Evolutionary conservation across 352 stramenopile species (phyloP).

Genomic region (Globisporangium acanthophoron): DNA sequence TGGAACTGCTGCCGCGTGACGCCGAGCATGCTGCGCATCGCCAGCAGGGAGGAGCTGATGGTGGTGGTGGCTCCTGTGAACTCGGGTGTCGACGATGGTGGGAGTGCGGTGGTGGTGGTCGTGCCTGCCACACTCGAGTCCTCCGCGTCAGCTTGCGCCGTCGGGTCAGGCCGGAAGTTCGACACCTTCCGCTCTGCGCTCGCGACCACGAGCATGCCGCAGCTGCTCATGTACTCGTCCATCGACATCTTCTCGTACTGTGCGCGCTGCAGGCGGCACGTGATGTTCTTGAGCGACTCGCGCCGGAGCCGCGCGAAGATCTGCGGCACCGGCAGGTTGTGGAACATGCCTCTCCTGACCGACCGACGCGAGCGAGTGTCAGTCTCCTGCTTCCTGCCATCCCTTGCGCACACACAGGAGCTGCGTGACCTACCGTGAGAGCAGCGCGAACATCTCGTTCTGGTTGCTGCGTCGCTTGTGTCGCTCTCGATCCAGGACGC

Average conservation of each 20-base stretch:
- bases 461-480: slow-evolving; percentile 18
- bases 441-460: slow-evolving; percentile 20
- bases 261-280: slow-evolving; percentile 25
- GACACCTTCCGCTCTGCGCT: not conserved
- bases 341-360: slow-evolving; percentile 17
- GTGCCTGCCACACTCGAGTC: not conserved
- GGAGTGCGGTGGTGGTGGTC: not conserved
- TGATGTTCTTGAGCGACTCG: slow-evolving; percentile 49
- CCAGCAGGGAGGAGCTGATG: slow-evolving; percentile 12
- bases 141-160: not conserved
- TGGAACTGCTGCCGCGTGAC: slow-evolving; percentile 58
- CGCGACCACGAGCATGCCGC: slow-evolving; percentile 13
- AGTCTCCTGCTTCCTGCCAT: no score
- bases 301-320: slow-evolving; percentile 48
- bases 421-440: slow-evolving; percentile 1
- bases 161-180: not conserved
- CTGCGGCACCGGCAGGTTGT: slow-evolving; percentile 37
- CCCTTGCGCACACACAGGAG: not conserved
- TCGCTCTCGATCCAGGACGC: slow-evolving; percentile 34
- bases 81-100: not conserved
- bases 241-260: slow-evolving; percentile 44
- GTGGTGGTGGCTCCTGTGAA: not conserved
- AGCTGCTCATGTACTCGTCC: slow-evolving; percentile 65
- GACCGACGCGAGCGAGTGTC: not conserved
- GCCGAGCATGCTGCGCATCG: slow-evolving; percentile 25